Percentiles rank a stretch among this genome's conserved stretches.
Conservation (phyloP, 106 monocot genomes). For the Apostasia ramifera region DNA sequence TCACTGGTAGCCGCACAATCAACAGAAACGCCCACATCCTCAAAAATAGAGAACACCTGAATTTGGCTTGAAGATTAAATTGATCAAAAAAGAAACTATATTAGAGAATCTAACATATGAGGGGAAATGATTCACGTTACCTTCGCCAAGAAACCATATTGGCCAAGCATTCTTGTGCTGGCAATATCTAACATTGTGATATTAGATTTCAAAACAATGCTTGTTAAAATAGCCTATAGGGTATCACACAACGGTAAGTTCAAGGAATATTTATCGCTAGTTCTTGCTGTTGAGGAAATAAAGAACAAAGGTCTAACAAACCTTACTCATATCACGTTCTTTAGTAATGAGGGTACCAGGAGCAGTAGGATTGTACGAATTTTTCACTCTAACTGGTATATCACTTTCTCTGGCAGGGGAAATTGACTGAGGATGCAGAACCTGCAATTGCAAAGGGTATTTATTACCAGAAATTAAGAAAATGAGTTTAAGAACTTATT, state of each 20-base stretch:
- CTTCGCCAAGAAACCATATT: slow-evolving; percentile 94
- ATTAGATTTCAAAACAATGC: slow-evolving; percentile 90
- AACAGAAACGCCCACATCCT: slow-evolving; percentile 87
- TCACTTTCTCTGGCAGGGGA: slow-evolving; percentile 85
- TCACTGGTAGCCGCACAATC: slow-evolving; percentile 91
- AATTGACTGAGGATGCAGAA: slow-evolving; percentile 95
- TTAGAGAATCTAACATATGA: background rate
- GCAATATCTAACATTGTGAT: slow-evolving; percentile 96
- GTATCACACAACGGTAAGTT: background rate
- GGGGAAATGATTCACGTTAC: slow-evolving; percentile 15
- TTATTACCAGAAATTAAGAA: background rate
- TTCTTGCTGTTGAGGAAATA: background rate
- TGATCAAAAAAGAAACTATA: background rate
- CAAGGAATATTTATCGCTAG: background rate
- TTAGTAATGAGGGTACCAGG: slow-evolving; percentile 94
- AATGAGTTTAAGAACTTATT: no score
- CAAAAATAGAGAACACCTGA: slow-evolving; percentile 93
- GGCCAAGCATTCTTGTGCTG: slow-evolving; percentile 94
- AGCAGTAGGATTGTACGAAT: slow-evolving; percentile 77
- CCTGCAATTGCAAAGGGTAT: slow-evolving; percentile 26
- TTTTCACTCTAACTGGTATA: slow-evolving; percentile 89
- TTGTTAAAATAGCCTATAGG: slow-evolving; percentile 74
- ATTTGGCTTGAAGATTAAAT: background rate
- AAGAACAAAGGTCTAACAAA: slow-evolving; percentile 16
- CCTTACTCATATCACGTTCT: slow-evolving; percentile 88